Evolutionary conservation across 768 basidiomycete species (phyloP), one percentile per base, ranked within the genome.

Genomic region (Lanmaoa rubissima): DNA sequence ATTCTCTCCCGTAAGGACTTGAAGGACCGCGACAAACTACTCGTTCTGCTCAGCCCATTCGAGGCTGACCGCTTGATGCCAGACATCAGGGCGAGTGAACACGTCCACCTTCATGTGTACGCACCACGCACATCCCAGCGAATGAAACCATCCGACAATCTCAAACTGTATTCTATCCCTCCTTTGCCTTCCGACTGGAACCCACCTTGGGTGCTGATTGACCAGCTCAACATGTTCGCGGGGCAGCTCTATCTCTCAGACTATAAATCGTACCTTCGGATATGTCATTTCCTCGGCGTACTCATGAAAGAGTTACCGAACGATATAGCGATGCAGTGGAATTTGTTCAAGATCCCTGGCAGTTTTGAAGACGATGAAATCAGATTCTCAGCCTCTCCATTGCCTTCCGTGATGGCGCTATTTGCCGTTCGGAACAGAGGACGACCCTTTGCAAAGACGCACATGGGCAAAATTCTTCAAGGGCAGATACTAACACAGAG

Each of bases 91-190:
- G 26, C 31, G 12, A 72, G 70, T 60, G 58, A 66, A 12, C 8
- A 53, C 8, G 74, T 76, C 9, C 65, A 72, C 49, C 69, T 80
- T 9, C 78, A 79, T 58, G 31, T 74, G 0, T 80, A 79, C 48
- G 60, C 75, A 3, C 76, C 79, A 2, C 64, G 75, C 3, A 73
- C 74, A 40, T 70, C 65, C 4, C 48, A 63, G n/a, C 61, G 61
- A 2, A 75, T 74, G 71, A 62, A 64, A 24, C 57, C 74, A 7
- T 72, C 73, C 21, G 79, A 81, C 34, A 57, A 71, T 28, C 64
- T 69, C 5, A 36, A 7, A 3, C 54, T 67, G 0, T 50, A 56
- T 16, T 6, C 31, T 3, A 47, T 61, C 34, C 65, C 61, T 31
- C 35, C 57, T 3, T 14, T 54, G 0, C 51, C 53, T 5, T n/a